Evolutionary conservation across 2,329 filamentous ascomycete genomes (phyloP).

Genomic region (Podosphaera leucotricha): DNA sequence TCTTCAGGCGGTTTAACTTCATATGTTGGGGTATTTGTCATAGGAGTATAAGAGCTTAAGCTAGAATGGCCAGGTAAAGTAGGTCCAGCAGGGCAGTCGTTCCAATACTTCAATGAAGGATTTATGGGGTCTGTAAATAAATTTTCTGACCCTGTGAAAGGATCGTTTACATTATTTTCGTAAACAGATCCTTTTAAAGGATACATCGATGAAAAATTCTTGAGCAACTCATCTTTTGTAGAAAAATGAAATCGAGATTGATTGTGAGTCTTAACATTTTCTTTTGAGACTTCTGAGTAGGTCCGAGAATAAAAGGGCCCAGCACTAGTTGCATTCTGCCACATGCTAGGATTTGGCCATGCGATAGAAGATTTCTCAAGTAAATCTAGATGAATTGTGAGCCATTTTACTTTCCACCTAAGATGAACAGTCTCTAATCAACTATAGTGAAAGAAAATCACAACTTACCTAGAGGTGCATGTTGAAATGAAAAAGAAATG

Average conservation of each 20-base stretch:
- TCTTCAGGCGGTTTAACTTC: constrained; percentile 6
- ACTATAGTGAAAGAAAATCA: neutral
- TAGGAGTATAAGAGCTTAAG: constrained; percentile 8
- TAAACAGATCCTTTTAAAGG: neutral
- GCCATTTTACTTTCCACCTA: neutral
- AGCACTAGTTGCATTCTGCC: constrained; percentile 25
- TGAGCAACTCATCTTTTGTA: constrained; percentile 1
- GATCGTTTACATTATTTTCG: constrained; percentile 12
- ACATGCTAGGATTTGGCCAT: constrained; percentile 57
- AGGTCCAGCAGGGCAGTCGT: constrained; percentile 19
- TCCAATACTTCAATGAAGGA: constrained; percentile 9
- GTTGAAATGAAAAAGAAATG: constrained; percentile 62
- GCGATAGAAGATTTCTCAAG: constrained; percentile 52
- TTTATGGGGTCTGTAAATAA: neutral
- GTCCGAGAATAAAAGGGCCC: constrained; percentile 12
- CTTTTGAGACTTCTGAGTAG: constrained; percentile 15
- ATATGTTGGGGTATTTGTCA: constrained; percentile 16
- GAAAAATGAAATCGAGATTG: constrained; percentile 31
- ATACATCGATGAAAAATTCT: neutral
- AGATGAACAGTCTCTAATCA: neutral
- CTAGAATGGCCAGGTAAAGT: constrained; percentile 24
- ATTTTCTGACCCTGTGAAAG: constrained; percentile 18
- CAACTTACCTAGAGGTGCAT: constrained; percentile 47
- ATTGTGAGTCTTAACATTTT: constrained; percentile 30
- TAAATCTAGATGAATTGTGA: constrained; percentile 27